Conservation (phyloP, 2,329 filamentous ascomycete species). For the Aspergillus piperis region DNA sequence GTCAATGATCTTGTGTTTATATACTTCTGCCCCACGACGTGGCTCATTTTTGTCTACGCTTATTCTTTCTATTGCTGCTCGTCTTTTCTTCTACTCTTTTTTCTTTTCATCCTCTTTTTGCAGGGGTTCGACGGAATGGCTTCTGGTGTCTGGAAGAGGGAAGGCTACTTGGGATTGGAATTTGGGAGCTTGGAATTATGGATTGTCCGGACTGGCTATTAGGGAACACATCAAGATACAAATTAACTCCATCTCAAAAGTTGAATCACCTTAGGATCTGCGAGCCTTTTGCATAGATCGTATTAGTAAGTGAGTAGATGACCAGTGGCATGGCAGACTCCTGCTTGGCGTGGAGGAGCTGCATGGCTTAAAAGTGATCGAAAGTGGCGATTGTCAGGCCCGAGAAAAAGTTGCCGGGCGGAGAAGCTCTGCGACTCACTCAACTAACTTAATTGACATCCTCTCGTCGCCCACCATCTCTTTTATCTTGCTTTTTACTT, state of each 20-base stretch:
- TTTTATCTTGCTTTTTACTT: neutral
- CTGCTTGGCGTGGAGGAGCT: neutral
- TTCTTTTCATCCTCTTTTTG: slow-evolving; percentile 1
- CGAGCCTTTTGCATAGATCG: neutral
- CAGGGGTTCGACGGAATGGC: slow-evolving; percentile 10
- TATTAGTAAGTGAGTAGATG: neutral
- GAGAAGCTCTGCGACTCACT: neutral
- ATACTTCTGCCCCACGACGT: slow-evolving; percentile 10
- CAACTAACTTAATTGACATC: neutral
- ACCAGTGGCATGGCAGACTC: neutral
- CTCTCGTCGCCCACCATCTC: neutral
- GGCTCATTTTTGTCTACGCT: slow-evolving; percentile 8
- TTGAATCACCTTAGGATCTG: neutral
- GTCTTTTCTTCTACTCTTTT: slow-evolving; percentile 7
- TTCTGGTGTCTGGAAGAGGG: slow-evolving; percentile 9
- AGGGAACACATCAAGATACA: neutral
- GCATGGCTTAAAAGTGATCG: neutral
- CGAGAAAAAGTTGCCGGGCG: neutral
- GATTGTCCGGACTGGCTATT: slow-evolving; percentile 8
- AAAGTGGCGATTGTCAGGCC: neutral
- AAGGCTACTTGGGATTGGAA: slow-evolving; percentile 7
- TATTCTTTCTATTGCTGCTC: neutral
- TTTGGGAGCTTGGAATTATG: slow-evolving; percentile 6
- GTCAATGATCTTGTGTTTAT: slow-evolving; percentile 27
- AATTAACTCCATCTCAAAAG: neutral